Evolutionary conservation across 257 asterid species (phyloP).

Genomic region (Vinca minor): DNA sequence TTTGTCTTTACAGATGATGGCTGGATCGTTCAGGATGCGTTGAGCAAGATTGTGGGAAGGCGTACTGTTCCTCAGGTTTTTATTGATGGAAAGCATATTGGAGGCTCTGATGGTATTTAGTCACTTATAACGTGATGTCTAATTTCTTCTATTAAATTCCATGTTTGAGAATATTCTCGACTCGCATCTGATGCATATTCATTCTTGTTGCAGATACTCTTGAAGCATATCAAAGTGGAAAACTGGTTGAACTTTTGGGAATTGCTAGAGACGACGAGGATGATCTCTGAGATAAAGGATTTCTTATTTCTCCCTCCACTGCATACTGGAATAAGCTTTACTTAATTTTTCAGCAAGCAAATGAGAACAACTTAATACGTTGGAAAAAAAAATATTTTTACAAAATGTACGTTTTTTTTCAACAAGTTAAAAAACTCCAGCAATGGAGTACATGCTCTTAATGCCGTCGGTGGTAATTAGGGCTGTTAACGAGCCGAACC

Average conservation of each 20-base stretch:
- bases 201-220: slow-evolving; percentile 49
- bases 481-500: no score
- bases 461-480: no score
- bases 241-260: slow-evolving; percentile 60
- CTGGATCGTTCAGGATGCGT: slow-evolving; percentile 59
- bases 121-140: not conserved
- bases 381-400: no score
- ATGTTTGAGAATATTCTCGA: not conserved
- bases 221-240: slow-evolving; percentile 70
- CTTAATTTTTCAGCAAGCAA: no score
- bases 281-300: slow-evolving; percentile 56
- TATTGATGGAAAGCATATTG: slow-evolving; percentile 77
- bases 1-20: slow-evolving; percentile 55
- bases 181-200: not conserved
- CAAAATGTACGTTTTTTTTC: no score
- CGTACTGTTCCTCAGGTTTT: slow-evolving; percentile 92
- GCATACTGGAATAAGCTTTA: no score
- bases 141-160: not conserved
- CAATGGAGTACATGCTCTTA: no score
- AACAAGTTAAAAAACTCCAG: no score
- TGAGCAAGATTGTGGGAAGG: slow-evolving; percentile 58
- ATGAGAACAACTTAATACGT: no score
- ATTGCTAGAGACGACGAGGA: slow-evolving; percentile 26
- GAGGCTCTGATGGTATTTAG: slow-evolving; percentile 99
- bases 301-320: no score